Base-by-base conservation (phyloP, 306 rosid species). In the Hippophae tibetana region DNA sequence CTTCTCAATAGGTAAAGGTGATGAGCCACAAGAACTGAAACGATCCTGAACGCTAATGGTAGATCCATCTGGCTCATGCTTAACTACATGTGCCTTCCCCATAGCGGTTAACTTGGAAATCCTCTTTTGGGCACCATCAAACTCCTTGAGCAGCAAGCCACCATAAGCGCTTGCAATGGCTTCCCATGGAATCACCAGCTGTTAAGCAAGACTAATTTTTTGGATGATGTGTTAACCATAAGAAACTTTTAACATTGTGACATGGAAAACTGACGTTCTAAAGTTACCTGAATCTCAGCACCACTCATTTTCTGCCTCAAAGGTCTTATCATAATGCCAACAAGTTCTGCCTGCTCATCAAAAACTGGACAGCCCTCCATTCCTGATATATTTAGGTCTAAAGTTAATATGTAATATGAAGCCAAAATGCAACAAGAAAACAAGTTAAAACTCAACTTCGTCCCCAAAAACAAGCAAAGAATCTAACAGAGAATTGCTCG, bases 141-240 rank as follows among this genome's bases (percentile, higher is more conserved):
- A 68, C 67, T 67, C 74, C 63, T 62, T 74, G 57, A 8, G 74
- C 74, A 90, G 81, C 78, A 87, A 78, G 69, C 77, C 83, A 65
- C 79, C 47, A 60, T 86, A 80, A 72, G 96, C 82, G 66, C 55
- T 72, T 66, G 76, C 89, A 57, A 90, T 79, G 72, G 94, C 82
- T 74, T 80, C 89, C 98, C 98, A 90, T 38, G 98, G 95, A 81
- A 90, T 76, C 77, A 90, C 87, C 84, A 90, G 86, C 98, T 90
- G 90, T 85, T 74, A 85, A 71, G 84, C 81, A 81, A 75, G 79
- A 75, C 89, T 81, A 85, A 76, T 79, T 78, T 73, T 75, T 85
- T 76, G 78, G 76, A 74, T 74, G 82, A 87, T 71, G 81, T 65
- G 83, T 79, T 74, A 75, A 83, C 79, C 38, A 31, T 67, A 69